These are phyloP conservation scores for Russula griseocarnosa DNA, from an alignment of 768 basidiomycete genomes.

Conservation along the genomic window DNA sequence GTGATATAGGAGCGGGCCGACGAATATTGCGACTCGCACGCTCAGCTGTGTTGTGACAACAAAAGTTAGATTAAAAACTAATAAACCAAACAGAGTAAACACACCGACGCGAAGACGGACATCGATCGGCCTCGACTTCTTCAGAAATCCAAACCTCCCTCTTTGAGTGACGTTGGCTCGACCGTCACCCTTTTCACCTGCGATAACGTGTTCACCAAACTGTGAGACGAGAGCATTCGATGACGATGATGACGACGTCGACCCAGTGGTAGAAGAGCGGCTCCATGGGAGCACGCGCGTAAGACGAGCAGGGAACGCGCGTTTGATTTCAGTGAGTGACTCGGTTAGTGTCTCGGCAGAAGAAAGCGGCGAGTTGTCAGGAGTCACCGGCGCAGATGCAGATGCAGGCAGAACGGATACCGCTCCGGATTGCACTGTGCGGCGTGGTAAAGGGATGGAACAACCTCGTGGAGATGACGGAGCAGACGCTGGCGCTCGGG, in stretches of 20 bases:
- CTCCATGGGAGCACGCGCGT: constrained; percentile 7
- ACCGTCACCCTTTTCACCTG: background rate
- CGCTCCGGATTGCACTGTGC: background rate
- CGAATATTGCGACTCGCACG: background rate
- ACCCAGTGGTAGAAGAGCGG: background rate
- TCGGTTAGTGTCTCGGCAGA: constrained; percentile 24
- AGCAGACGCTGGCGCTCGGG: constrained; percentile 1
- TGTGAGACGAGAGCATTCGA: background rate
- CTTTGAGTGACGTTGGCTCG: constrained; percentile 4
- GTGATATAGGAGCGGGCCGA: constrained; percentile 6
- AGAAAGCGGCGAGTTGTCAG: constrained; percentile 15
- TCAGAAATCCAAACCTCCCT: constrained; percentile 20
- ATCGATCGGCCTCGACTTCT: constrained; percentile 18
- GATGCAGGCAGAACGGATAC: background rate
- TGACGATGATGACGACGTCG: constrained; percentile 12
- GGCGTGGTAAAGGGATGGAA: constrained; percentile 5
- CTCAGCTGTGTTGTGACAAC: constrained; percentile 1
- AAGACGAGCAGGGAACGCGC: constrained; percentile 15
- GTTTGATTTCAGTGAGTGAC: constrained; percentile 5
- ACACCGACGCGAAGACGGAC: background rate
- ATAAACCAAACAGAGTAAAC: background rate
- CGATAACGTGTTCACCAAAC: background rate
- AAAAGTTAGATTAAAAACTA: background rate
- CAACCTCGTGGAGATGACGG: constrained; percentile 8
- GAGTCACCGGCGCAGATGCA: background rate